These are phyloP conservation scores for Cupressus sempervirens DNA, from an alignment of 75 land plant genomes.

Conservation along the genomic window DNA sequence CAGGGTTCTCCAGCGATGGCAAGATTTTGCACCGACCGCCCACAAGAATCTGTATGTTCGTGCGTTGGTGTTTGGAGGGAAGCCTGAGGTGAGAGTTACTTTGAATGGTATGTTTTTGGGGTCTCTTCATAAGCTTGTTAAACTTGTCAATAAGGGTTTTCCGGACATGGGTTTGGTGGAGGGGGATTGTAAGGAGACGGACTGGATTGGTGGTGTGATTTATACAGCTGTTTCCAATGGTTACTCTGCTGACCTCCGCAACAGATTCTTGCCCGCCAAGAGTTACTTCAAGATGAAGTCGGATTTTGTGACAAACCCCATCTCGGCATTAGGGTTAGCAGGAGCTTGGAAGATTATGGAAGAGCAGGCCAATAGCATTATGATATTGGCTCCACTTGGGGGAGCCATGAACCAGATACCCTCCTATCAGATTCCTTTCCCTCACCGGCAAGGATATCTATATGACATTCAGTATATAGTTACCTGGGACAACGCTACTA, in stretches of 20 bases:
- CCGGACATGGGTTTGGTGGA: constrained; percentile 18
- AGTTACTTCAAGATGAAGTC: constrained; percentile 20
- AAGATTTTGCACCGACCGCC: constrained; percentile 17
- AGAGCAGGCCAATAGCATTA: not conserved
- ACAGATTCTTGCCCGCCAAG: not conserved
- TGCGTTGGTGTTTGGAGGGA: constrained; percentile 9
- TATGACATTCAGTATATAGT: not conserved
- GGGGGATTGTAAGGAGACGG: constrained; percentile 15
- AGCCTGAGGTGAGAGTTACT: not conserved
- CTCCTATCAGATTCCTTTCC: not conserved
- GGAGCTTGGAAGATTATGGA: constrained; percentile 10
- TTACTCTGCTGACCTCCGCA: not conserved
- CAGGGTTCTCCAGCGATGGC: constrained; percentile 33
- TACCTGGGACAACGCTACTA: constrained; percentile 4
- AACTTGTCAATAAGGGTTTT: constrained; percentile 16
- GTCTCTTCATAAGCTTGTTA: not conserved
- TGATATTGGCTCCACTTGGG: not conserved
- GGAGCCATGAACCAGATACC: not conserved
- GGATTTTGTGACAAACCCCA: constrained; percentile 14
- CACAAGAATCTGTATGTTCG: constrained; percentile 23
- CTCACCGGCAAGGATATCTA: not conserved
- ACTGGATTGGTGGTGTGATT: constrained; percentile 18
- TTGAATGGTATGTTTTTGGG: constrained; percentile 36
- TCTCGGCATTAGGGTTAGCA: constrained; percentile 3
- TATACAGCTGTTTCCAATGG: constrained; percentile 10